Percentiles rank a stretch among this genome's conserved stretches.
Evolutionary conservation across 2,329 filamentous ascomycete species (phyloP).

Genomic region (Aspergillus fumigatus): DNA sequence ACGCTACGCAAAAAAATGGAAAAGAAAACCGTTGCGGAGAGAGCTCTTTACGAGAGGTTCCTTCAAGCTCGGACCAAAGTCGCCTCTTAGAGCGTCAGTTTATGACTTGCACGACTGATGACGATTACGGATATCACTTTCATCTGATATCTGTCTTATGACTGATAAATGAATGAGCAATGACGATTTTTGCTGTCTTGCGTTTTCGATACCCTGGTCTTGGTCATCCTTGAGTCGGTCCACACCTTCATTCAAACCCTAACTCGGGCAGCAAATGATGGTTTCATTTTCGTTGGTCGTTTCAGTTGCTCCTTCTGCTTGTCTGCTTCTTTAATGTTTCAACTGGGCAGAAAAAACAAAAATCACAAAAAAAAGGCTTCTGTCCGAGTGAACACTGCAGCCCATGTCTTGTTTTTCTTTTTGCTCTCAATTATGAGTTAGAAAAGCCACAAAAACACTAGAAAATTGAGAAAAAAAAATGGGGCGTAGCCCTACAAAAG

Average conservation of each 20-base stretch:
- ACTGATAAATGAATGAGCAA: not conserved
- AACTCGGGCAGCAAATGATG: not conserved
- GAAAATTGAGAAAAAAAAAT: not conserved
- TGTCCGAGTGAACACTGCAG: not conserved
- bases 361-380: not conserved
- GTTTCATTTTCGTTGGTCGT: not conserved
- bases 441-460: not conserved
- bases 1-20: not conserved
- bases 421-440: not conserved
- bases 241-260: not conserved
- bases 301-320: not conserved
- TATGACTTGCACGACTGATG: not conserved
- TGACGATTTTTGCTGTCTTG: not conserved
- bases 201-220: not conserved
- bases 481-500: not conserved
- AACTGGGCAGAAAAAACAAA: not conserved
- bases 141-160: not conserved
- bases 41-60: not conserved
- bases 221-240: not conserved
- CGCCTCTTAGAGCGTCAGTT: not conserved
- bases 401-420: not conserved
- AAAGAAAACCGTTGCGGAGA: not conserved
- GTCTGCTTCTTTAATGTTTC: not conserved
- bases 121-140: not conserved
- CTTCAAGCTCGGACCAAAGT: not conserved